Evolutionary conservation across 192 early-diverging fungal species (phyloP).

Genomic region (Radiomyces spectabilis): DNA sequence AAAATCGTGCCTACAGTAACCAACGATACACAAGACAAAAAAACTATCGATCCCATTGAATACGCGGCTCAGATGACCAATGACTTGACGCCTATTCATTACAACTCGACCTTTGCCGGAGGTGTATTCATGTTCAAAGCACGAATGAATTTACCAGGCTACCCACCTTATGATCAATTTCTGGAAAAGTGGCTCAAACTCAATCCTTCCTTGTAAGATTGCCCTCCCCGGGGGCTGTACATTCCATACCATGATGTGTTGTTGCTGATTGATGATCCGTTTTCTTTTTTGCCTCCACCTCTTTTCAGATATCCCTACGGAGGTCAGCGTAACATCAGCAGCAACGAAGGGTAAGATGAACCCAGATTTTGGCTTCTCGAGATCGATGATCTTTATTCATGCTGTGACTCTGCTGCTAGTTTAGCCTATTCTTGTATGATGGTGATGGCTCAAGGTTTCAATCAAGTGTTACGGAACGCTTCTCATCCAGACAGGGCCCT

Average conservation of each 20-base stretch:
- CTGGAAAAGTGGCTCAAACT: slow-evolving; percentile 37
- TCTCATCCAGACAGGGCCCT: slow-evolving; percentile 13
- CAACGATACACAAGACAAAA: too few species aligned
- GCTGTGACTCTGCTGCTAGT: slow-evolving; percentile 2
- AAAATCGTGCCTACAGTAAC: background rate
- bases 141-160: slow-evolving; percentile 30
- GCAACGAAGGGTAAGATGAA: slow-evolving; percentile 34
- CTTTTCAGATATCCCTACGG: slow-evolving; percentile 33
- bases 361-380: background rate
- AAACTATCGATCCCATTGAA: slow-evolving; percentile 16
- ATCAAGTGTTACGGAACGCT: slow-evolving; percentile 27
- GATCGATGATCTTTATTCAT: background rate
- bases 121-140: slow-evolving; percentile 39
- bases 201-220: slow-evolving; percentile 27
- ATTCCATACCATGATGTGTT: too few species aligned
- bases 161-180: slow-evolving; percentile 37
- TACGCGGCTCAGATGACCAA: slow-evolving; percentile 11
- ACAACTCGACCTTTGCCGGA: slow-evolving; percentile 22
- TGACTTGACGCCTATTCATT: slow-evolving; percentile 20
- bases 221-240: too few species aligned
- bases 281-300: background rate
- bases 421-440: slow-evolving; percentile 48
- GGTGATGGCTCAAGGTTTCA: slow-evolving; percentile 38
- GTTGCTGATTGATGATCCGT: too few species aligned
- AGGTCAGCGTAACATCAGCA: slow-evolving; percentile 31